phyloP scores from a whole-genome alignment of 2,329 filamentous ascomycete genomes.

The Fusarium falciforme region DNA sequence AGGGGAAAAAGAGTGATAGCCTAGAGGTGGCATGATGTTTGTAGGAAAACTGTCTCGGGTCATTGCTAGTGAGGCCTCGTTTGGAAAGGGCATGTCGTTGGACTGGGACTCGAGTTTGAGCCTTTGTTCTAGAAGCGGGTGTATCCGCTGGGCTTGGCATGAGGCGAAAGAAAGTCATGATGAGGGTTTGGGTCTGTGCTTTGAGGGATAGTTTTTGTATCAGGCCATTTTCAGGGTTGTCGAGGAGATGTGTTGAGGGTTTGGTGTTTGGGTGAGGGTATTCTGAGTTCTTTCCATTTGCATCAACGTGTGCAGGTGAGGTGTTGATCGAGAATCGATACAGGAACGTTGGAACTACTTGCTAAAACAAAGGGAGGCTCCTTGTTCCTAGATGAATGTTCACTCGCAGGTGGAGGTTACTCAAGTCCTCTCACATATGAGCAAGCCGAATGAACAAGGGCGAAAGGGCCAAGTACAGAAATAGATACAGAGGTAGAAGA shows the following conservation, averaged over 20 bases:
- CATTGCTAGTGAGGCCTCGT: background rate
- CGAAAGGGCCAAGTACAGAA: background rate
- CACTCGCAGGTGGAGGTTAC: background rate
- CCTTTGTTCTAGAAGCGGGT: slow-evolving; percentile 2
- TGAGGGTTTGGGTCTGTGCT: background rate
- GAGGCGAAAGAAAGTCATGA: slow-evolving; percentile 7
- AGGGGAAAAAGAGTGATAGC: background rate
- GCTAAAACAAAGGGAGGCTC: background rate
- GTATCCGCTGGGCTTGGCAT: slow-evolving; percentile 2
- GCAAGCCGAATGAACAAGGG: background rate
- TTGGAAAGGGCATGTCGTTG: background rate
- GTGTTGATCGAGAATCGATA: background rate
- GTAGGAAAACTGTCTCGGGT: background rate
- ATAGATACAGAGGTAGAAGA: background rate
- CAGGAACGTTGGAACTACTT: background rate
- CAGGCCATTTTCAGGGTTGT: background rate
- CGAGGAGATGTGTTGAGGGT: background rate
- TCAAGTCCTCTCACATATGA: background rate
- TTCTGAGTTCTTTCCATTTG: background rate
- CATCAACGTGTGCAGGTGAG: background rate
- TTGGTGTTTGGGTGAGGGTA: background rate
- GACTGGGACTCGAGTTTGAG: slow-evolving; percentile 1
- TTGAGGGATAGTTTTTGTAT: background rate
- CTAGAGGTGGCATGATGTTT: slow-evolving; percentile 9
- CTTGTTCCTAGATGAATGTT: background rate